Evolutionary conservation across 192 early-diverging fungal genomes (phyloP).

Genomic region (Backusella circina): DNA sequence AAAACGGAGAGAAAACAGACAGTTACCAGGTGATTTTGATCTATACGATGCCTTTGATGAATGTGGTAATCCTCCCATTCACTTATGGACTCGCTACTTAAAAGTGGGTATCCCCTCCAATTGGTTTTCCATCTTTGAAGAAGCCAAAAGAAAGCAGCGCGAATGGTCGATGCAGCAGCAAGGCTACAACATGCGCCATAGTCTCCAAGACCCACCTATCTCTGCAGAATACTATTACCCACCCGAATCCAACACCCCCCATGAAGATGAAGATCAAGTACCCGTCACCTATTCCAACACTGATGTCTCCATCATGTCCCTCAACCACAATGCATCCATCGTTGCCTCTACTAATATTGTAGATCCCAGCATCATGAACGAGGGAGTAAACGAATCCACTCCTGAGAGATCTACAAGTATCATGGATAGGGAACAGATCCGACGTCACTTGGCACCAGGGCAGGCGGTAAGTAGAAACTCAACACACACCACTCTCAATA

Average conservation of each 20-base stretch:
- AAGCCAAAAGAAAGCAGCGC: conserved; percentile 29
- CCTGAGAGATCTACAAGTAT: conserved; percentile 4
- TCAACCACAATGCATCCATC: neutral
- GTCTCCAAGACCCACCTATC: neutral
- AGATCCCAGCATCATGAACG: neutral
- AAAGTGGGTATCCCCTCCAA: conserved; percentile 25
- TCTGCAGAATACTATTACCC: neutral
- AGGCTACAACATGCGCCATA: neutral
- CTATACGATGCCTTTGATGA: conserved; percentile 35
- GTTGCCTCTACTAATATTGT: neutral
- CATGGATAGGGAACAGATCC: conserved; percentile 10
- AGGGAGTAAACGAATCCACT: neutral
- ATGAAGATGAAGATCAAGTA: neutral
- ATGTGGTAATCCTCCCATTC: conserved; percentile 34
- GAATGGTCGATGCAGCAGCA: conserved; percentile 20
- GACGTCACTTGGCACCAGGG: conserved; percentile 4
- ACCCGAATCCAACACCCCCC: neutral
- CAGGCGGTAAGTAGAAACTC: neutral
- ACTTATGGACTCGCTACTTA: conserved; percentile 31
- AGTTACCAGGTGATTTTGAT: conserved; percentile 35
- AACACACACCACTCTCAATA: neutral
- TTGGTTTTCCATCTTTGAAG: conserved; percentile 37
- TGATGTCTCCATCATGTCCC: conserved; percentile 2
- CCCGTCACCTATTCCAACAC: conserved; percentile 3
- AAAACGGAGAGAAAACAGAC: neutral